Percentiles rank a stretch among this genome's conserved stretches.
Evolutionary conservation across 2,329 filamentous ascomycete genomes (phyloP).

Genomic region (Colletotrichum melonis): DNA sequence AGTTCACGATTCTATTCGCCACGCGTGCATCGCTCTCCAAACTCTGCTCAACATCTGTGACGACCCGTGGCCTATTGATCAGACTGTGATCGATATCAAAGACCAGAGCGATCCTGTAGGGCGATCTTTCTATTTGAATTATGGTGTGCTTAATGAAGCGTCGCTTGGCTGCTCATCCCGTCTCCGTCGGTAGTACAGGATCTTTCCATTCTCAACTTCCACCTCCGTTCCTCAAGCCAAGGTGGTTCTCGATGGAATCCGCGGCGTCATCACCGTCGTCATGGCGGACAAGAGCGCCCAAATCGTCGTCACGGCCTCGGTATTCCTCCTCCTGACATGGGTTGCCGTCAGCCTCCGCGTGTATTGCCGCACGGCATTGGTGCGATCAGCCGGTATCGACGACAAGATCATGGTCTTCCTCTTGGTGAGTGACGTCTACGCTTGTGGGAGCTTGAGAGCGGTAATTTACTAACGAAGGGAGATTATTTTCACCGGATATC

Average conservation of each 20-base stretch:
- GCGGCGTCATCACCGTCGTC: background rate
- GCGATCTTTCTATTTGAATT: background rate
- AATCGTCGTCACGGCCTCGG: constrained; percentile 39
- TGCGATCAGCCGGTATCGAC: constrained; percentile 45
- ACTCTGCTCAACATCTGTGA: background rate
- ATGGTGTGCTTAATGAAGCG: background rate
- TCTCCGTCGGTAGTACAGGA: background rate
- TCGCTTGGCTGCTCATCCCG: background rate
- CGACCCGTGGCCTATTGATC: background rate
- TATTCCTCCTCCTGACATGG: constrained; percentile 48
- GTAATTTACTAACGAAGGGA: background rate
- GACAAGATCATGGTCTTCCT: constrained; percentile 47
- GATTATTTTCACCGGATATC: background rate
- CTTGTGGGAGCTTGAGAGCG: background rate
- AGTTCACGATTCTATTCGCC: background rate
- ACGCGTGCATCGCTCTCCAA: background rate
- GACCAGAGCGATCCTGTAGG: background rate
- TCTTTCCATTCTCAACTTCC: background rate
- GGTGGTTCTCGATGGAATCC: background rate
- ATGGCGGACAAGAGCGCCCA: constrained; percentile 38
- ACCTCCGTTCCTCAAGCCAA: background rate
- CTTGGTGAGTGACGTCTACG: constrained; percentile 38
- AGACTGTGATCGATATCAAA: background rate
- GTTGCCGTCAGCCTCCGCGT: constrained; percentile 44
- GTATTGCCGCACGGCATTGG: constrained; percentile 45